Conservation (phyloP, 768 basidiomycete genomes). For the Dendrothele bispora region DNA sequence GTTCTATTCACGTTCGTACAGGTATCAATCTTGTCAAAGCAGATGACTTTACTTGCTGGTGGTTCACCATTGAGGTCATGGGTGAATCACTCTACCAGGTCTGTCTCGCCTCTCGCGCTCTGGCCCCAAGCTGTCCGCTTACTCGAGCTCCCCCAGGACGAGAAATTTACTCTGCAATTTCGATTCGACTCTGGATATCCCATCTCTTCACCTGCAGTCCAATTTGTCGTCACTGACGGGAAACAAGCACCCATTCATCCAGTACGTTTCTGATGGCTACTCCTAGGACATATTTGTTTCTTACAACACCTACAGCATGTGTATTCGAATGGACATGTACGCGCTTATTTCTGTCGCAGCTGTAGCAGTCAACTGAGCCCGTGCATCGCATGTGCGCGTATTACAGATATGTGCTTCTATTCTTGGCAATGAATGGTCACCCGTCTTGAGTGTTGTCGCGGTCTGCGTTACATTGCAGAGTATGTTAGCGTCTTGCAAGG, state of each 20-base stretch:
- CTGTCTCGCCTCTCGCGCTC: conserved; percentile 4
- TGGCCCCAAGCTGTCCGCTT: background rate
- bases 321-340: conserved; percentile 85
- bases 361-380: conserved; percentile 6
- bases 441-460: conserved; percentile 78
- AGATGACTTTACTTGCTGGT: conserved; percentile 78
- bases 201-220: conserved; percentile 85
- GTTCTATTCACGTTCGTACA: conserved; percentile 25
- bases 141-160: conserved; percentile 47
- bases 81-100: conserved; percentile 82
- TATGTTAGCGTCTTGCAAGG: conserved; percentile 93
- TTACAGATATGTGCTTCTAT: conserved; percentile 85
- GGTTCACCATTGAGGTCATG: conserved; percentile 78
- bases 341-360: conserved; percentile 19
- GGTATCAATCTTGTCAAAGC: conserved; percentile 75
- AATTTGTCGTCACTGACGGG: conserved; percentile 71
- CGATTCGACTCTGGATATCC: conserved; percentile 82
- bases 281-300: background rate
- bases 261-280: conserved; percentile 41
- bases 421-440: conserved; percentile 78
- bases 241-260: conserved; percentile 77
- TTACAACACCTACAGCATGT: conserved; percentile 54
- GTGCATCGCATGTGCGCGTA: background rate
- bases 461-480: conserved; percentile 87
- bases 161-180: conserved; percentile 78